Percentiles rank a stretch among this genome's conserved stretches.
Evolutionary conservation across 164 flowering plant genomes (phyloP).

Genomic region (Chimonanthus praecox): DNA sequence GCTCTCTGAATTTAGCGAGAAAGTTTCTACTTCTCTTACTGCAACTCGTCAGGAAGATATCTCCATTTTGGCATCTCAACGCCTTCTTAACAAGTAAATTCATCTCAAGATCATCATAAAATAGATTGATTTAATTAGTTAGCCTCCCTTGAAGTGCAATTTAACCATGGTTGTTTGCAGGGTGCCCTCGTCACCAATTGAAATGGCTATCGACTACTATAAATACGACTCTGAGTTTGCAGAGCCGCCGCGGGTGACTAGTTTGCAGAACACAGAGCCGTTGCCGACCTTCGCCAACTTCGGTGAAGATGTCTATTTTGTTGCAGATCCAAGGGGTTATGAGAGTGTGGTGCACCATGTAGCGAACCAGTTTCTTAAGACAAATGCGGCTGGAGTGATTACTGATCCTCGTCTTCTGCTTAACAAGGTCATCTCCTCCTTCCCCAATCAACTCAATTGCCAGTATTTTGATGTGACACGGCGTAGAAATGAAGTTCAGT

Average conservation of each 20-base stretch:
- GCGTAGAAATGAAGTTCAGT: too few relatives aligned
- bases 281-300: constrained; percentile 72
- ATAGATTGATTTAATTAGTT: neutral
- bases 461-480: too few relatives aligned
- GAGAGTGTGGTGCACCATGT: constrained; percentile 56
- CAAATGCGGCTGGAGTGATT: constrained; percentile 48
- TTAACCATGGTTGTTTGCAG: constrained; percentile 1
- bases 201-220: constrained; percentile 29
- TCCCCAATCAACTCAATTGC: too few relatives aligned
- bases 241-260: constrained; percentile 40
- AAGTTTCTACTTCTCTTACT: constrained; percentile 3
- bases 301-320: constrained; percentile 74
- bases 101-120: neutral
- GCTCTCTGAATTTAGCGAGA: neutral
- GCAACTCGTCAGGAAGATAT: constrained; percentile 15
- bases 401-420: constrained; percentile 61
- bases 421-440: constrained; percentile 46
- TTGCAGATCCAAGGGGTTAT: constrained; percentile 83
- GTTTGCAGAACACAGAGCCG: constrained; percentile 78
- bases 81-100: constrained; percentile 20
- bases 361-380: constrained; percentile 60
- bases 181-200: constrained; percentile 25
- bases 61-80: constrained; percentile 25
- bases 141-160: neutral
- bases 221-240: constrained; percentile 34